These are phyloP conservation scores for Cephaloascus albidus DNA, from an alignment of 805 yeast species.

Conservation along the genomic window DNA sequence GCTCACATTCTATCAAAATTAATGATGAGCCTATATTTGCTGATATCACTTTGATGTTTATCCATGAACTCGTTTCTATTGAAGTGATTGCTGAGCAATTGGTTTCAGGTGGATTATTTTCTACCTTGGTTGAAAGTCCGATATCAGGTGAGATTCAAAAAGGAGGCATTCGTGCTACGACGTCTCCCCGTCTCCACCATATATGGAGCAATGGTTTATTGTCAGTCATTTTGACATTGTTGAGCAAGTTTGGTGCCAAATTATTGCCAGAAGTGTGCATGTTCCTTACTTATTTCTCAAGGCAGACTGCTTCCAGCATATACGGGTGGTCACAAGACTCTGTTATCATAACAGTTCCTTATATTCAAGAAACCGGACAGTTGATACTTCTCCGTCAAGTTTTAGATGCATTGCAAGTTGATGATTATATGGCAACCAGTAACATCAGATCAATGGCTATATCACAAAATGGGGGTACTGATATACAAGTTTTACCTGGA, in stretches of 20 bases:
- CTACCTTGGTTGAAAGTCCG: conserved; percentile 65
- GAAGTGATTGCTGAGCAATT: conserved; percentile 60
- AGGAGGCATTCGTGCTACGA: conserved; percentile 49
- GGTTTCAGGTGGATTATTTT: conserved; percentile 49
- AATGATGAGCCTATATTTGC: conserved; percentile 64
- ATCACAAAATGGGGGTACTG: conserved; percentile 5
- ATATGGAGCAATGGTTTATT: conserved; percentile 85
- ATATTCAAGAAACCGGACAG: conserved; percentile 59
- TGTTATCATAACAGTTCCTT: conserved; percentile 34
- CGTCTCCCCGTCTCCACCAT: conserved; percentile 50
- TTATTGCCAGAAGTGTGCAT: conserved; percentile 56
- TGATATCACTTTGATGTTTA: conserved; percentile 56
- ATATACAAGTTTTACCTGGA: conserved; percentile 38
- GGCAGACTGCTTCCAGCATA: conserved; percentile 57
- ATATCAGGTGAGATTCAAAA: conserved; percentile 56
- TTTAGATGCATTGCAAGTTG: conserved; percentile 42
- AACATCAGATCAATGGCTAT: conserved; percentile 3
- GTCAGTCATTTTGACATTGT: conserved; percentile 50
- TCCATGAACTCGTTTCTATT: conserved; percentile 57
- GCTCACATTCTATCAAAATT: conserved; percentile 51
- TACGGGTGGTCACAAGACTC: conserved; percentile 61
- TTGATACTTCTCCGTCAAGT: conserved; percentile 55
- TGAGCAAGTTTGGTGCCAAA: conserved; percentile 55
- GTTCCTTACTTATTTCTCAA: conserved; percentile 52
- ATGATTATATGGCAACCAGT: conserved; percentile 25